Conservation (phyloP, 192 early-diverging fungal species). For the Umbelopsis vinacea region DNA sequence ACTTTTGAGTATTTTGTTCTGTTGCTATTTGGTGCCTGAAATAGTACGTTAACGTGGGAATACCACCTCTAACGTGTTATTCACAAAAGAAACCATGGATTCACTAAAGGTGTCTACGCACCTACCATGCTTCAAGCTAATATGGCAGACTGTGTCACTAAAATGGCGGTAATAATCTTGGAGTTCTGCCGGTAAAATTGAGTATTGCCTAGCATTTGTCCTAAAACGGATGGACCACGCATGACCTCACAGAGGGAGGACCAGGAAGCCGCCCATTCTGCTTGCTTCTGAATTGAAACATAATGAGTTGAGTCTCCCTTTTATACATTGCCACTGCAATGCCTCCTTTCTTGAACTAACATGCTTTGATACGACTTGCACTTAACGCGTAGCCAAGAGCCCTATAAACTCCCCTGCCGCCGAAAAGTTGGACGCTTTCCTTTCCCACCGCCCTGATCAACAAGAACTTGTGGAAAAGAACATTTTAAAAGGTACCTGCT, state of each 20-base stretch:
- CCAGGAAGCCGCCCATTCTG: background rate
- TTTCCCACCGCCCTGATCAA: slow-evolving; percentile 60
- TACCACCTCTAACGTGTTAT: no score
- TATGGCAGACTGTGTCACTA: no score
- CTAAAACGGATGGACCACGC: background rate
- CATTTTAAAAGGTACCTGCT: slow-evolving; percentile 55
- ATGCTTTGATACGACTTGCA: background rate
- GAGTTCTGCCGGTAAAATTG: background rate
- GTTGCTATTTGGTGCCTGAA: no score
- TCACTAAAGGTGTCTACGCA: no score
- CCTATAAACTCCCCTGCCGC: slow-evolving; percentile 17
- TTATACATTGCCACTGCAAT: background rate
- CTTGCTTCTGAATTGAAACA: background rate
- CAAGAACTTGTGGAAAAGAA: slow-evolving; percentile 61
- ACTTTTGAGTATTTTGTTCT: no score
- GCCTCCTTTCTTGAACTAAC: no score
- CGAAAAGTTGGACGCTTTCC: slow-evolving; percentile 51
- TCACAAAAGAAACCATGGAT: no score
- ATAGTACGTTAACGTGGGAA: no score
- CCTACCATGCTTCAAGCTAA: no score
- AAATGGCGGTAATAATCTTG: no score
- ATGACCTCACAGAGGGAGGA: slow-evolving; percentile 6
- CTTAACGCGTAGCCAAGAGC: slow-evolving; percentile 15
- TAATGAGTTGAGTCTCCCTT: background rate
- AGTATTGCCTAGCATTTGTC: background rate